phyloP scores from a whole-genome alignment of 2,329 filamentous ascomycete species.

The Colletotrichum sojae region DNA sequence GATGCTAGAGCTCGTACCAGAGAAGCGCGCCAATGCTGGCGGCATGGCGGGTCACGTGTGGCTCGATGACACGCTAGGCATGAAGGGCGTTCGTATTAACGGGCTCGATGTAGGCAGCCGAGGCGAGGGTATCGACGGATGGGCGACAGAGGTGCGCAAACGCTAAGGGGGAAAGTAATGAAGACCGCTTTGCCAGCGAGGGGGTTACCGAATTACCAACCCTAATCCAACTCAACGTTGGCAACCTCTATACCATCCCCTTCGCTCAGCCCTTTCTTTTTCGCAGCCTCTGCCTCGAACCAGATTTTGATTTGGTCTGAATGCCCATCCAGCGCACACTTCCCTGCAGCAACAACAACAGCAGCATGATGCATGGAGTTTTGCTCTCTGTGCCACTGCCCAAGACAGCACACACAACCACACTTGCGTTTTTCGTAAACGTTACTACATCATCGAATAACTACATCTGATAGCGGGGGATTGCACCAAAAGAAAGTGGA shows the following conservation, averaged over 20 bases:
- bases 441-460: background rate
- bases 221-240: slow-evolving; percentile 32
- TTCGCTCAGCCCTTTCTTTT: slow-evolving; percentile 4
- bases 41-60: slow-evolving; percentile 92
- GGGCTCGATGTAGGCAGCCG: slow-evolving; percentile 82
- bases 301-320: slow-evolving; percentile 15
- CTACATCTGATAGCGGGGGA: background rate
- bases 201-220: slow-evolving; percentile 34
- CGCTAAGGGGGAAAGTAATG: slow-evolving; percentile 63
- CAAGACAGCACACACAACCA: background rate
- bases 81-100: slow-evolving; percentile 84
- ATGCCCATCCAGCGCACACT: slow-evolving; percentile 5
- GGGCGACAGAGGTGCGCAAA: slow-evolving; percentile 90
- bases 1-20: slow-evolving; percentile 91
- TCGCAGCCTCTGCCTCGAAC: slow-evolving; percentile 5
- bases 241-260: slow-evolving; percentile 18
- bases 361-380: slow-evolving; percentile 18
- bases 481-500: background rate
- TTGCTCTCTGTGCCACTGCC: slow-evolving; percentile 18
- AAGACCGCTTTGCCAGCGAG: slow-evolving; percentile 18
- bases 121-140: slow-evolving; percentile 94
- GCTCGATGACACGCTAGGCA: slow-evolving; percentile 87
- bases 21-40: slow-evolving; percentile 92
- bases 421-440: background rate
- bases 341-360: slow-evolving; percentile 6